These are phyloP conservation scores for Cicer arietinum DNA, from an alignment of 306 rosid genomes.

Conservation along the genomic window DNA sequence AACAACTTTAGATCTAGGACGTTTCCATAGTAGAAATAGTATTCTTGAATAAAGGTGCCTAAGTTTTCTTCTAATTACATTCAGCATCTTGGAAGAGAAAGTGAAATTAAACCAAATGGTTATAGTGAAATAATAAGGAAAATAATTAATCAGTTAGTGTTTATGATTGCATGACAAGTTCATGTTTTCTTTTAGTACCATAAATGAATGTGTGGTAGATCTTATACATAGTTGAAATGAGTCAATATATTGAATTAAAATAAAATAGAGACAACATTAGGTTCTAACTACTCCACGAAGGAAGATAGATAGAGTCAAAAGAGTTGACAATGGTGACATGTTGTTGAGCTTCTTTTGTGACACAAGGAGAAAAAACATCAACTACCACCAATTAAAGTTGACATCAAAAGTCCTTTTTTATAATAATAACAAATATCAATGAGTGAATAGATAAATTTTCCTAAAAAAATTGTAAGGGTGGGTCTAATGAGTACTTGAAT, in stretches of 20 bases:
- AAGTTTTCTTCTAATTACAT: constrained; percentile 62
- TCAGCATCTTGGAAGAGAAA: constrained; percentile 55
- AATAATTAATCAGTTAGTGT: not conserved
- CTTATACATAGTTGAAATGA: constrained; percentile 10
- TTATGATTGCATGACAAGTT: constrained; percentile 31
- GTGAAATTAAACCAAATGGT: constrained; percentile 18
- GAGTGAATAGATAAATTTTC: too few relatives aligned
- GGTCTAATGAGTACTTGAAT: too few relatives aligned
- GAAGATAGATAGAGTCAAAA: constrained; percentile 43
- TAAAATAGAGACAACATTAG: constrained; percentile 49
- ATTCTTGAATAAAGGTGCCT: constrained; percentile 61
- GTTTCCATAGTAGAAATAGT: constrained; percentile 67
- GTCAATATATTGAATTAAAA: constrained; percentile 21
- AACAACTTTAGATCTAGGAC: constrained; percentile 71
- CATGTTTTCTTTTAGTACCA: constrained; percentile 21
- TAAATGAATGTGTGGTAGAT: constrained; percentile 28
- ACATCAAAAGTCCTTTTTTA: constrained; percentile 16
- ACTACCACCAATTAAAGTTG: constrained; percentile 55
- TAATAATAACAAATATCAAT: too few relatives aligned
- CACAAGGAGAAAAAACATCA: constrained; percentile 54
- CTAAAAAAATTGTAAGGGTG: too few relatives aligned
- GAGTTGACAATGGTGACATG: constrained; percentile 62
- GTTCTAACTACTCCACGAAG: constrained; percentile 55
- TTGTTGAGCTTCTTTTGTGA: constrained; percentile 66
- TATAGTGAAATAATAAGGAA: not conserved